Evolutionary conservation across 768 basidiomycete genomes (phyloP).

Genomic region (Pleurotus cornucopiae): DNA sequence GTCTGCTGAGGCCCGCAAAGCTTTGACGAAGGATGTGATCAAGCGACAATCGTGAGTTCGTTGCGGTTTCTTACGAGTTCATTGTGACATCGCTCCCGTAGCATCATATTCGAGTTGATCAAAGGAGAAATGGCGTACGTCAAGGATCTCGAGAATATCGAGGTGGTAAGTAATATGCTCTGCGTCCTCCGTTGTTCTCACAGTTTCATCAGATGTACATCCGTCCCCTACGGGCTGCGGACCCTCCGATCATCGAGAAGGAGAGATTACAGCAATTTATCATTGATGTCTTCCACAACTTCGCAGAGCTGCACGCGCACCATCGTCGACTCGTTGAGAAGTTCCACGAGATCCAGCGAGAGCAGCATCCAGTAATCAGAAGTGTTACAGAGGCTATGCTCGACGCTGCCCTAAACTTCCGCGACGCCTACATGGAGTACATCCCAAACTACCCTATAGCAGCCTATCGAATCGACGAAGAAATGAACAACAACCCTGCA

Average conservation of each 20-base stretch:
- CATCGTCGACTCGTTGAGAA: conserved; percentile 74
- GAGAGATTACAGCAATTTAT: conserved; percentile 76
- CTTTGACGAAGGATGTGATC: conserved; percentile 66
- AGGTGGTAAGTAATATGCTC: conserved; percentile 44
- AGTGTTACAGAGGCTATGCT: conserved; percentile 82
- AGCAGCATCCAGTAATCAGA: conserved; percentile 77
- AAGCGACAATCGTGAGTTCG: conserved; percentile 78
- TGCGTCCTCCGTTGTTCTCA: background rate
- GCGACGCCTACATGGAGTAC: conserved; percentile 90
- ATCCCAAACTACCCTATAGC: conserved; percentile 93
- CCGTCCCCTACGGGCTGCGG: conserved; percentile 61
- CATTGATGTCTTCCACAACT: conserved; percentile 87
- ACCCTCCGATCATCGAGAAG: conserved; percentile 75
- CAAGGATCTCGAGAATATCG: conserved; percentile 84
- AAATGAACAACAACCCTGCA: conserved; percentile 73
- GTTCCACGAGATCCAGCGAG: conserved; percentile 82
- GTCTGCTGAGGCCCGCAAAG: conserved; percentile 54
- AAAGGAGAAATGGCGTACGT: conserved; percentile 96
- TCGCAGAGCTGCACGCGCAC: conserved; percentile 67
- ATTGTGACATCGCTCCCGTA: conserved; percentile 23
- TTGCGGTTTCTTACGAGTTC: background rate
- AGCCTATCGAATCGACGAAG: conserved; percentile 81
- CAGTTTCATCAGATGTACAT: conserved; percentile 66
- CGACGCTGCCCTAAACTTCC: conserved; percentile 89
- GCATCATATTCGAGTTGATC: conserved; percentile 91